phyloP scores from a whole-genome alignment of 495 filamentous ascomycete species.

The Barbatosphaeria neglecta region DNA sequence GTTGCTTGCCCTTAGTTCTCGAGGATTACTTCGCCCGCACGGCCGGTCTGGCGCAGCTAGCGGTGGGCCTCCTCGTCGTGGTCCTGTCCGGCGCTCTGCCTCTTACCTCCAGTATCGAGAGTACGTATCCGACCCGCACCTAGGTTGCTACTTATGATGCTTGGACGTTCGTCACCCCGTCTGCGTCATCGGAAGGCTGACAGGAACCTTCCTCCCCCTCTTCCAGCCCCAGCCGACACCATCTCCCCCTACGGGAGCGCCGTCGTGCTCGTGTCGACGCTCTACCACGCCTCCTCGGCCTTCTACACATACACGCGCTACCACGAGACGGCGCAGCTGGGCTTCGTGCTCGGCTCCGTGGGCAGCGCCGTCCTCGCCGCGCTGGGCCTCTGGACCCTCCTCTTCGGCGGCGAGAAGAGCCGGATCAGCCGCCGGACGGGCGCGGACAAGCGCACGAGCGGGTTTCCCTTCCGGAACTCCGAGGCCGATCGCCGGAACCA shows the following conservation, averaged over 20 bases:
- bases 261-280: constrained; percentile 50
- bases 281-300: constrained; percentile 51
- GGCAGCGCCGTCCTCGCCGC: constrained; percentile 41
- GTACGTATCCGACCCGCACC: constrained; percentile 12
- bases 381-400: constrained; percentile 59
- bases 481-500: constrained; percentile 9
- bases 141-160: too few relatives aligned
- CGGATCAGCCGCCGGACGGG: constrained; percentile 59
- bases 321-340: constrained; percentile 34
- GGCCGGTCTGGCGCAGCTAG: constrained; percentile 53
- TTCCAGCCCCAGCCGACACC: constrained; percentile 6
- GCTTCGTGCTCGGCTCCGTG: constrained; percentile 43
- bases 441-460: constrained; percentile 65
- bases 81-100: constrained; percentile 70
- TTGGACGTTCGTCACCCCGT: too few relatives aligned
- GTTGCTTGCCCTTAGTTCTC: constrained; percentile 28
- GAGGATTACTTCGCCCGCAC: constrained; percentile 65
- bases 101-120: constrained; percentile 34
- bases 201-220: neutral
- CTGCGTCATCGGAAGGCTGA: neutral
- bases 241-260: constrained; percentile 28
- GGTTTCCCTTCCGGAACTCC: constrained; percentile 72
- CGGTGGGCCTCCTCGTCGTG: constrained; percentile 52
- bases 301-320: constrained; percentile 62
- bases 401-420: constrained; percentile 58